A percentile compares a stretch with the other conserved stretches of the same genome.
phyloP scores from a whole-genome alignment of 2,329 filamentous ascomycete genomes.

The Calonectria crousiana region DNA sequence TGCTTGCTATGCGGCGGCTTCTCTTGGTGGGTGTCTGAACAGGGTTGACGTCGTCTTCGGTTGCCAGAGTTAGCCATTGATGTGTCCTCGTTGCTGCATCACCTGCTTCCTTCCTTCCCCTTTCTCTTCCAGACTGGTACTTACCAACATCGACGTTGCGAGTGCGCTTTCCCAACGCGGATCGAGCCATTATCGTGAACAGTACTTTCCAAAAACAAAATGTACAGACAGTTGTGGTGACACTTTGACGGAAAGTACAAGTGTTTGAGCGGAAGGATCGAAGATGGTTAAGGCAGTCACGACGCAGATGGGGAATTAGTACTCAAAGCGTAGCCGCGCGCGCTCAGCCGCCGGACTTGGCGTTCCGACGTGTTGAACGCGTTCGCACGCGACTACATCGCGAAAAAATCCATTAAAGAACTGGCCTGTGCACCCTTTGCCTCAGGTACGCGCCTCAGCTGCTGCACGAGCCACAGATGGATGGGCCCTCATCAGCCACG shows the following conservation, averaged over 20 bases:
- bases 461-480: constrained; percentile 22
- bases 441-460: constrained; percentile 29
- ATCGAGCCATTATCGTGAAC: constrained; percentile 44
- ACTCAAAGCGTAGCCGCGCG: constrained; percentile 35
- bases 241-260: constrained; percentile 31
- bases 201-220: constrained; percentile 33
- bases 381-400: constrained; percentile 46
- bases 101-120: constrained; percentile 3
- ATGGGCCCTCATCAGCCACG: constrained; percentile 3
- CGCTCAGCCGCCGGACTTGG: constrained; percentile 33
- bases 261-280: constrained; percentile 28
- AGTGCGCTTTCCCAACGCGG: constrained; percentile 51
- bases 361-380: constrained; percentile 43
- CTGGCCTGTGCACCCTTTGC: constrained; percentile 41
- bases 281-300: constrained; percentile 35
- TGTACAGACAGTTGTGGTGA: constrained; percentile 25
- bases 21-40: constrained; percentile 58
- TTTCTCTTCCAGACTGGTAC: constrained; percentile 26
- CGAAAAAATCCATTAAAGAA: constrained; percentile 46
- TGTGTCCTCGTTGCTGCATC: constrained; percentile 14
- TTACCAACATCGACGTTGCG: constrained; percentile 47
- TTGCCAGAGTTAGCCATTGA: constrained; percentile 31
- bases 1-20: constrained; percentile 56
- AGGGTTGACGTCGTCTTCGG: constrained; percentile 36
- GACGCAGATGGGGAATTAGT: constrained; percentile 32